Evolutionary conservation across 495 filamentous ascomycete genomes (phyloP).

Genomic region (Talaromyces liani): DNA sequence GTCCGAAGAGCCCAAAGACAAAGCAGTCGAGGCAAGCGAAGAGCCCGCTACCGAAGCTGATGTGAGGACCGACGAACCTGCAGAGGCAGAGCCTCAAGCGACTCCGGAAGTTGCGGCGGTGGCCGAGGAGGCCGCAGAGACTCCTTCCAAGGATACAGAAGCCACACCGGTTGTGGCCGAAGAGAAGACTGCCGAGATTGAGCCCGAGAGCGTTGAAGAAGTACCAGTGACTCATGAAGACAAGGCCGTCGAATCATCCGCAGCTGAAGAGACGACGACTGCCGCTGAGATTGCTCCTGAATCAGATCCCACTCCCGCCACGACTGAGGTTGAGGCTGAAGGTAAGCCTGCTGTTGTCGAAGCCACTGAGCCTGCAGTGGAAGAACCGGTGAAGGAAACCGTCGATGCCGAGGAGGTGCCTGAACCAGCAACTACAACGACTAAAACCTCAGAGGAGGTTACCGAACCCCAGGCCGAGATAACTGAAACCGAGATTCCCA

Average conservation of each 20-base stretch:
- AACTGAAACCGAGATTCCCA: background rate
- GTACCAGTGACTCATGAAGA: background rate
- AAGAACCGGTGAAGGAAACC: conserved; percentile 3
- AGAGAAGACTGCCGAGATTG: background rate
- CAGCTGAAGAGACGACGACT: background rate
- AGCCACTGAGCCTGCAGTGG: conserved; percentile 5
- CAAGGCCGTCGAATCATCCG: background rate
- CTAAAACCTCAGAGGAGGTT: background rate
- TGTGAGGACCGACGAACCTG: conserved; percentile 1
- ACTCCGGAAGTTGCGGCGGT: conserved; percentile 1
- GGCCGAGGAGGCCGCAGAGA: background rate
- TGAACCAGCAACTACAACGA: background rate
- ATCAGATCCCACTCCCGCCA: background rate
- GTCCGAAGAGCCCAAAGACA: background rate
- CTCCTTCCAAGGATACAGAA: background rate
- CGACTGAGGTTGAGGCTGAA: background rate
- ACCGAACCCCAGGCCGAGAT: background rate
- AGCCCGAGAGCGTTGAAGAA: background rate
- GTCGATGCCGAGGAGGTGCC: background rate
- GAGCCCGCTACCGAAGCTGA: conserved; percentile 5
- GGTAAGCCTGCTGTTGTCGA: conserved; percentile 1
- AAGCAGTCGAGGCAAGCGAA: conserved; percentile 3
- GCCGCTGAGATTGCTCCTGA: background rate
- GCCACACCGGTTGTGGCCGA: conserved; percentile 2
- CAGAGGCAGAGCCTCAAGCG: background rate